Percentiles rank a stretch among this genome's conserved stretches.
These are phyloP conservation scores for Polysphondylium violaceum DNA, from an alignment of 78 protist genomes.

Conservation along the genomic window DNA sequence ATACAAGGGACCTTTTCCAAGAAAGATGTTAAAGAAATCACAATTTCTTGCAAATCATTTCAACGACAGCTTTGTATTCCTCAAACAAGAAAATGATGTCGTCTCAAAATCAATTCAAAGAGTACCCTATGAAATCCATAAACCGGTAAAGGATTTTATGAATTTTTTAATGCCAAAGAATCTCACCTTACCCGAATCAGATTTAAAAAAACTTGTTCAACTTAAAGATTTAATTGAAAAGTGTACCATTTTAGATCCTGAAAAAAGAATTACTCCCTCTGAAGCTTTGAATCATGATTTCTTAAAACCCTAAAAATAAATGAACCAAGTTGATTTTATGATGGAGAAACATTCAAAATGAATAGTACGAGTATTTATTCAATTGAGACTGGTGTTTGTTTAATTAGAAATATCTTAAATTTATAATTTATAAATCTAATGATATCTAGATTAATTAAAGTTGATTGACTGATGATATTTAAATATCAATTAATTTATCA, in stretches of 20 bases:
- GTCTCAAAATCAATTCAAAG: constrained; percentile 56
- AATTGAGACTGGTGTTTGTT: too few relatives aligned
- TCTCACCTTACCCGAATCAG: constrained; percentile 17
- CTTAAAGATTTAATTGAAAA: constrained; percentile 71
- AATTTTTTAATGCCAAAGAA: constrained; percentile 21
- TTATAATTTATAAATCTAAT: too few relatives aligned
- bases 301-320: constrained; percentile 78
- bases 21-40: constrained; percentile 75
- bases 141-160: constrained; percentile 53
- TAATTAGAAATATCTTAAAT: too few relatives aligned
- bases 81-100: constrained; percentile 72
- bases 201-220: constrained; percentile 55
- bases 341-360: too few relatives aligned
- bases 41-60: constrained; percentile 80
- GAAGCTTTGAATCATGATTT: constrained; percentile 92
- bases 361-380: too few relatives aligned
- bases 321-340: too few relatives aligned
- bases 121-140: constrained; percentile 29
- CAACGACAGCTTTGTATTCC: constrained; percentile 76
- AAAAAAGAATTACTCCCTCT: constrained; percentile 84
- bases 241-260: constrained; percentile 86
- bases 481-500: too few relatives aligned
- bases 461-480: too few relatives aligned
- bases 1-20: constrained; percentile 78
- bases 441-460: too few relatives aligned